A percentile compares a stretch with the other conserved stretches of the same genome.
phyloP scores from a whole-genome alignment of 108 stramenopile species.

The Chaetoceros muelleri region DNA sequence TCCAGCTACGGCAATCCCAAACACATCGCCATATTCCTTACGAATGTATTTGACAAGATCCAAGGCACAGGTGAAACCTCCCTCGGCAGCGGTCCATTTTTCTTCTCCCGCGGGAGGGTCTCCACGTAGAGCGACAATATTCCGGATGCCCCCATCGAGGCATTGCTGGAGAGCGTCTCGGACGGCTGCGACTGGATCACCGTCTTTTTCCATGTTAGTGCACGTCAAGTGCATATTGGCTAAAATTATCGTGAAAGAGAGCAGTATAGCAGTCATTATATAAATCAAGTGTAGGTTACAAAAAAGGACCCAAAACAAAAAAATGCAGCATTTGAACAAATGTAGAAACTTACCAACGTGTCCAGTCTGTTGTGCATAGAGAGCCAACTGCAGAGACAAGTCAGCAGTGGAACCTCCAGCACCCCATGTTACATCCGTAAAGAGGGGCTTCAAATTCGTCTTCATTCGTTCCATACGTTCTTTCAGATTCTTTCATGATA shows the following conservation, averaged over 20 bases:
- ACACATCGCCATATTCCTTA: slow-evolving; percentile 77
- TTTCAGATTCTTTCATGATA: slow-evolving; percentile 70
- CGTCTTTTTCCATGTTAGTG: slow-evolving; percentile 95
- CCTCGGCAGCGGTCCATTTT: slow-evolving; percentile 91
- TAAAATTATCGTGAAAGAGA: not conserved
- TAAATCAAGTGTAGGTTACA: not conserved
- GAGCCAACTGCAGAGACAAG: slow-evolving; percentile 84
- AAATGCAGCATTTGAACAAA: no score
- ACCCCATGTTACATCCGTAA: slow-evolving; percentile 99
- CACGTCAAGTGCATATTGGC: slow-evolving; percentile 99
- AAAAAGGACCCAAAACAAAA: no score
- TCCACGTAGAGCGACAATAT: slow-evolving; percentile 99
- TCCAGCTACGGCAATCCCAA: slow-evolving; percentile 94
- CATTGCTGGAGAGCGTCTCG: slow-evolving; percentile 73
- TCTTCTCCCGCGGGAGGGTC: slow-evolving; percentile 97
- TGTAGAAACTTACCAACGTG: slow-evolving; percentile 46
- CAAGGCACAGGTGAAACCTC: slow-evolving; percentile 94
- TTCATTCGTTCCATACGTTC: slow-evolving; percentile 92
- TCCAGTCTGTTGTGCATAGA: slow-evolving; percentile 72
- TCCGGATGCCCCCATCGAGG: slow-evolving; percentile 83
- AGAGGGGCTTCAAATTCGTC: slow-evolving; percentile 71
- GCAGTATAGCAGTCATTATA: not conserved
- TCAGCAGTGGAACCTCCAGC: slow-evolving; percentile 98
- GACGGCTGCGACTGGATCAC: slow-evolving; percentile 72
- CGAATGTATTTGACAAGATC: slow-evolving; percentile 97